phyloP scores from a whole-genome alignment of 371 early-diverging fungal species.

The Mucor velutinosus region DNA sequence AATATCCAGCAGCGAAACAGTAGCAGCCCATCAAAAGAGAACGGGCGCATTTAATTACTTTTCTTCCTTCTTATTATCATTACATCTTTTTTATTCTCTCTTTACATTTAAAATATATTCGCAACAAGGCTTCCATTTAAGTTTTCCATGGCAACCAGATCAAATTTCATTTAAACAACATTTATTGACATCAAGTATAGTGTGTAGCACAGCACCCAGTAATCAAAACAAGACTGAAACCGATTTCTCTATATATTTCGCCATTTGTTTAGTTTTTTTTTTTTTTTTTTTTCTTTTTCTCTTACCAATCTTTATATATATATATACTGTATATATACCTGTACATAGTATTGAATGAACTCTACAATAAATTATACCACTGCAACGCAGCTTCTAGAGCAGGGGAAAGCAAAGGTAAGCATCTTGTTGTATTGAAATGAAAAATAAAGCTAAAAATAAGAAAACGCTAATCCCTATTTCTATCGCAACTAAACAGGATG shows the following conservation, averaged over 20 bases:
- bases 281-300: not conserved
- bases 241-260: not conserved
- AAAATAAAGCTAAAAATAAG: not conserved
- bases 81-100: not conserved
- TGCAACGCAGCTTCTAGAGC: slow-evolving; percentile 38
- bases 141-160: not conserved
- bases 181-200: not conserved
- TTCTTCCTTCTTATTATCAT: not conserved
- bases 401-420: slow-evolving; percentile 37
- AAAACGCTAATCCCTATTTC: not conserved
- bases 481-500: slow-evolving; percentile 34
- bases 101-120: not conserved
- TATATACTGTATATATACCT: slow-evolving; percentile 18
- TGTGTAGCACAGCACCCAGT: not conserved
- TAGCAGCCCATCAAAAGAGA: not conserved
- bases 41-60: not conserved
- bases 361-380: slow-evolving; percentile 26
- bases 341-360: slow-evolving; percentile 9
- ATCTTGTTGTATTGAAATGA: not conserved
- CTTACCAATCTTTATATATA: no score
- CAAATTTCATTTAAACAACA: not conserved
- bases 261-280: not conserved
- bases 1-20: not conserved
- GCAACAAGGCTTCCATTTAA: not conserved
- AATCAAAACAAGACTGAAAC: slow-evolving; percentile 1